Base-by-base conservation (phyloP, 2,329 filamentous ascomycete species). In the Lachnellula suecica region DNA sequence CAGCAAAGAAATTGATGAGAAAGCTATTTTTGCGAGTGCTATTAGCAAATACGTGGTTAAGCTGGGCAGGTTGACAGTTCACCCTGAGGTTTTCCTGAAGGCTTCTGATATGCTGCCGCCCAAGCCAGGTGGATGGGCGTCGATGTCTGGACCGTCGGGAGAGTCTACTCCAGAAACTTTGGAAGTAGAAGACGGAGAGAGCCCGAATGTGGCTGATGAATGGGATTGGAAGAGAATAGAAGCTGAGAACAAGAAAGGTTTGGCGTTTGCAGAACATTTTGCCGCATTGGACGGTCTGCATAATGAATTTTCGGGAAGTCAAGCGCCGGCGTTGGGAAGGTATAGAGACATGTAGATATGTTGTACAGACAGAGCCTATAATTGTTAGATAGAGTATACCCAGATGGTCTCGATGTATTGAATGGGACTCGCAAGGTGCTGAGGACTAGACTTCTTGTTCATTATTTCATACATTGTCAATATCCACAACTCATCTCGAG, bases 41-140 rank as follows among this genome's bases (percentile, higher is more conserved):
- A 70, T 93, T 40, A 85, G 82, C 73, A 92, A 91, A 74, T 93
- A 93, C 68, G 89, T 93, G 37, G 85, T 90, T 68, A 93, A 93
- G 74, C 78, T 91, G 51, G 89, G 87, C 1, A 78, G 93, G 22
- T 77, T 94, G 63, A 97, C 93, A 0, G 83, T 97, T 4, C 84
- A 92, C 59, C 92, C 94, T 0, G 87, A 91, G 60, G 77, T 88
- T 43, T 77, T 93, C 7, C 76, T 97, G 23, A 76, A 81, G 40
- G 81, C 85, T 31, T 87, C 86, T 45, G 84, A 85, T 1, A 74
- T 97, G 67, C 73, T 97, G 46, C 94, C 94, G 0, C 73, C 79
- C 52, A 79, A 85, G 44, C 90, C 91, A 0, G 84, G 80, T 10
- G 86, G 85, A 20, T 86, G 83, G 83, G 72, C 72, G 6, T 61